These are phyloP conservation scores for Sclerotinia borealis DNA, from an alignment of 2,329 filamentous ascomycete species.

Conservation along the genomic window DNA sequence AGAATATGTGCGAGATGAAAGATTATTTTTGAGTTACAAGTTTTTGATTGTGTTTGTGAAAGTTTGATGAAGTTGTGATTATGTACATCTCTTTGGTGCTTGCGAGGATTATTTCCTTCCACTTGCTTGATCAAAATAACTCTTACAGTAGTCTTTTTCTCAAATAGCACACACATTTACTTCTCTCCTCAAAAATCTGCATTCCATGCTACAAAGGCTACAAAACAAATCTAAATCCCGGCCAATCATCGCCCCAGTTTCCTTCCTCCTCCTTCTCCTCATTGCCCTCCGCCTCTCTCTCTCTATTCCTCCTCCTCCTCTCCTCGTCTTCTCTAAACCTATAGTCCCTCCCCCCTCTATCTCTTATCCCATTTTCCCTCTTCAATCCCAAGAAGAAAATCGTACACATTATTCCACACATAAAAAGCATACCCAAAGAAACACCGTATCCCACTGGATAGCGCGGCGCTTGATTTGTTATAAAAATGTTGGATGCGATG, in stretches of 20 bases:
- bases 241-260: conserved; percentile 10
- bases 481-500: conserved; percentile 4
- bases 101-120: no score
- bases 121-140: no score
- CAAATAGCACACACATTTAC: no score
- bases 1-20: no score
- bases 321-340: background rate
- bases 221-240: conserved; percentile 1
- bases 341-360: background rate
- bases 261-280: background rate
- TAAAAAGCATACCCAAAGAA: background rate
- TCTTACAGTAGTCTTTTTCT: no score
- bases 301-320: background rate
- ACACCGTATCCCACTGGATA: background rate
- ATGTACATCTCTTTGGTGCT: no score
- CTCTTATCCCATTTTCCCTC: conserved; percentile 5
- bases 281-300: background rate
- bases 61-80: no score
- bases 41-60: no score
- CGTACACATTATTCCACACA: background rate
- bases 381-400: conserved; percentile 1
- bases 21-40: no score
- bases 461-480: background rate
- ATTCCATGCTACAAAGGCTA: no score
- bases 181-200: no score